Percentiles rank a stretch among this genome's conserved stretches.
These are phyloP conservation scores for Penicillium daleae DNA, from an alignment of 495 filamentous ascomycete species.

Conservation along the genomic window DNA sequence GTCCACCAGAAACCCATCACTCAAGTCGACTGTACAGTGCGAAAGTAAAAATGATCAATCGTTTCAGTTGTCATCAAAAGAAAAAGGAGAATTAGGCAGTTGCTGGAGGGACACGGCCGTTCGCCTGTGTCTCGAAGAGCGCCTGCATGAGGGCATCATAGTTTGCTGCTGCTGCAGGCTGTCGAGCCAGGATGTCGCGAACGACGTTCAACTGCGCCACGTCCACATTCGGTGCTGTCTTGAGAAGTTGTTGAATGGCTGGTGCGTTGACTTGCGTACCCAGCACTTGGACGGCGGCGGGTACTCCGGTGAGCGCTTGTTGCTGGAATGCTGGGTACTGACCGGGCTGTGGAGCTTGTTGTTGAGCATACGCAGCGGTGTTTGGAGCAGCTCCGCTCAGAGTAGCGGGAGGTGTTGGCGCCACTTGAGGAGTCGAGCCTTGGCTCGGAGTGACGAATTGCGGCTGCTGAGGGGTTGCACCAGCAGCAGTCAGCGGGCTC, in stretches of 20 bases:
- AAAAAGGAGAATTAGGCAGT: conserved; percentile 21
- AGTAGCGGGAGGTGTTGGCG: conserved; percentile 32
- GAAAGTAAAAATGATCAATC: conserved; percentile 12
- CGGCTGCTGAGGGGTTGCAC: conserved; percentile 42
- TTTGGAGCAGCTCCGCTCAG: conserved; percentile 23
- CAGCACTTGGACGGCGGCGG: conserved; percentile 54
- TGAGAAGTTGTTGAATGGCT: conserved; percentile 67
- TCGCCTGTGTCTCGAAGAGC: conserved; percentile 42
- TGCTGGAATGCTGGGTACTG: conserved; percentile 25
- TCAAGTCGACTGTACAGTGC: conserved; percentile 22
- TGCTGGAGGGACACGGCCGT: conserved; percentile 36
- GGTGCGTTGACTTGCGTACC: conserved; percentile 62
- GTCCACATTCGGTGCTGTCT: conserved; percentile 65
- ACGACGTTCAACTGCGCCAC: conserved; percentile 67
- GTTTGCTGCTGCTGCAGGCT: conserved; percentile 48
- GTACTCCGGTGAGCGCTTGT: conserved; percentile 25
- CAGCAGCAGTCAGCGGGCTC: conserved; percentile 50
- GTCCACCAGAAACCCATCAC: conserved; percentile 9
- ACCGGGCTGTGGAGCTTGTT: conserved; percentile 24
- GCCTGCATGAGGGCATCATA: conserved; percentile 45
- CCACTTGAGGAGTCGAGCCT: conserved; percentile 25
- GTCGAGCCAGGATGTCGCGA: conserved; percentile 57
- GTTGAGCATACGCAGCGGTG: conserved; percentile 43
- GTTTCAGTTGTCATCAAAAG: conserved; percentile 13
- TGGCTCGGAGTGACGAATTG: conserved; percentile 32